Evolutionary conservation across 257 asterid species (phyloP), one percentile per base, ranked within the genome.

Genomic region (Mitragyna speciosa): DNA sequence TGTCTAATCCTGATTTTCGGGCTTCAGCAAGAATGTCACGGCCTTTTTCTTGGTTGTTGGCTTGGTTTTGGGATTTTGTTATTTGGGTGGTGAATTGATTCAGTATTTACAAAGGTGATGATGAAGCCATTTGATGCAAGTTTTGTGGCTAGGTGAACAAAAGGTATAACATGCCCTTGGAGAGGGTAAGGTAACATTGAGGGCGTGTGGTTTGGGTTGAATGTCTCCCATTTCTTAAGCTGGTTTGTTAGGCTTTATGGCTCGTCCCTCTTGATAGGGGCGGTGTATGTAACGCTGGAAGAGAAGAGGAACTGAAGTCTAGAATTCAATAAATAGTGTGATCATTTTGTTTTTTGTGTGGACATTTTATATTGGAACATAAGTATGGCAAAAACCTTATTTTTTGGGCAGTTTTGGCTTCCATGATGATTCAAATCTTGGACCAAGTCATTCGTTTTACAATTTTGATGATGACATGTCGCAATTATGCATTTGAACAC

Each of bases 141-240:
- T 59, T 92, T 90, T 59, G 91, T 77, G 78, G 97, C 97, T 52
- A 92, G 88, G 49, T 84, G 82, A 0, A 90, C 93, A 84, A 89
- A 92, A 1, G 97, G 97, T 68, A 86, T 92, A 79, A 92, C 89
- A 88, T 92, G 97, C 56, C 97, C 97, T 65, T 92, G 97, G 26
- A 54, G 63, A 54, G 63, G 63, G 26, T 19, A 54, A 19, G 63
- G 63, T 7, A 54, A 54, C 63, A 54, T n/a, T 4, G 63, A 54
- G 8, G 10, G 63, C 63, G 19, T 54, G 63, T 17, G 63, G 63
- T 54, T 20, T 54, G 63, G 63, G 63, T 4, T 54, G 63, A 20
- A 54, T 54, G n/a, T 54, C 63, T 54, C 63, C 63, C 63, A 54
- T 54, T 54, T 54, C 26, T 19, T 19, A 2, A 54, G 63, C 1